Percentiles rank a stretch among this genome's conserved stretches.
Evolutionary conservation across 2,329 filamentous ascomycete species (phyloP).

Genomic region (Byssoonygena ceratinophila): DNA sequence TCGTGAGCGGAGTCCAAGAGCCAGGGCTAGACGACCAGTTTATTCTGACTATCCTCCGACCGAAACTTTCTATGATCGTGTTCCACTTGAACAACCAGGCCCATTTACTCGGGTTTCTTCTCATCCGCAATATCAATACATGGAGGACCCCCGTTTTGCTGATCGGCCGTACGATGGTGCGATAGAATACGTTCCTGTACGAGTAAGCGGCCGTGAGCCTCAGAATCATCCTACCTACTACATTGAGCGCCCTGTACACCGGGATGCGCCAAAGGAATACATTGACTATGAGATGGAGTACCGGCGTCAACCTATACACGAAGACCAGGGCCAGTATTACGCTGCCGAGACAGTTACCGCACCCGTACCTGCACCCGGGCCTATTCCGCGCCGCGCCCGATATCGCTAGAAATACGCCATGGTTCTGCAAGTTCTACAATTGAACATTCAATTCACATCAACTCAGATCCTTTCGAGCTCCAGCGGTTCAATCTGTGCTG

Average conservation of each 20-base stretch:
- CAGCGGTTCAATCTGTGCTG: background rate
- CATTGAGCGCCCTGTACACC: constrained; percentile 20
- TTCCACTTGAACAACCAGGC: constrained; percentile 13
- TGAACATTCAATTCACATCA: background rate
- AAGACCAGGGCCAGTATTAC: constrained; percentile 17
- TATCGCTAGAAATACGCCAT: constrained; percentile 16
- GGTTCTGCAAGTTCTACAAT: too few relatives aligned
- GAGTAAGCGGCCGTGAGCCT: constrained; percentile 17
- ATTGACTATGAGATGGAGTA: constrained; percentile 19
- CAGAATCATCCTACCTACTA: constrained; percentile 19
- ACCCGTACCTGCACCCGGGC: constrained; percentile 9
- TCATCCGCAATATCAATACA: constrained; percentile 20
- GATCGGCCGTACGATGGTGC: constrained; percentile 18
- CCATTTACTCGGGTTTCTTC: constrained; percentile 15
- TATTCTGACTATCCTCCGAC: constrained; percentile 18
- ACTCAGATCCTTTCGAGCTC: background rate
- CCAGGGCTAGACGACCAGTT: constrained; percentile 13
- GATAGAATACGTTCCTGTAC: constrained; percentile 23
- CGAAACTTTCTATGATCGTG: constrained; percentile 17
- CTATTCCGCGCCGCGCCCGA: constrained; percentile 14
- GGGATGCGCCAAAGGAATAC: constrained; percentile 18
- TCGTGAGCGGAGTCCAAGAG: constrained; percentile 21
- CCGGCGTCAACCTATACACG: constrained; percentile 15
- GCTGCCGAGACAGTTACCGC: constrained; percentile 9
- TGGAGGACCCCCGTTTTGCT: constrained; percentile 19